Evolutionary conservation across 106 monocot species (phyloP).

Genomic region (Allium cepa): DNA sequence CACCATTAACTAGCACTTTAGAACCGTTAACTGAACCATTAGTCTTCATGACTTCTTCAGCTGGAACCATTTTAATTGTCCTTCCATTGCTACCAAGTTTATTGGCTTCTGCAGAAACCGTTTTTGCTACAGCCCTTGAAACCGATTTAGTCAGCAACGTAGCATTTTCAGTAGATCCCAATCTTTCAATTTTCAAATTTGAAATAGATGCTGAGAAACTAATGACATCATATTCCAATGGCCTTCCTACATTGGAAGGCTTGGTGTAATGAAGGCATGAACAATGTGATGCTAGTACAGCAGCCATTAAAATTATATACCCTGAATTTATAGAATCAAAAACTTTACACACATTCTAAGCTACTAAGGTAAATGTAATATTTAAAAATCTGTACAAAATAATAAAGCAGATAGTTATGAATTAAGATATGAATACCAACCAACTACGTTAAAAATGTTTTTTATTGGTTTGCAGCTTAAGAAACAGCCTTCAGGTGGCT

Average conservation of each 20-base stretch:
- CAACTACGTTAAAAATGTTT: too few species aligned
- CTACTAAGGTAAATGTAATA: too few species aligned
- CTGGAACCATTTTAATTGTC: conserved; percentile 45
- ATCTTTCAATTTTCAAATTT: conserved; percentile 11
- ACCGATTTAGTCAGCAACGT: conserved; percentile 5
- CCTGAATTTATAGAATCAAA: too few species aligned
- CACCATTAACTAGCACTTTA: conserved; percentile 15
- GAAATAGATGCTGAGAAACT: conserved; percentile 35
- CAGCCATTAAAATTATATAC: conserved; percentile 17
- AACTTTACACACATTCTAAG: too few species aligned
- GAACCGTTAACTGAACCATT: conserved; percentile 24
- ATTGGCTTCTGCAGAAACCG: conserved; percentile 10
- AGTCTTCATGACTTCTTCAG: conserved; percentile 30
- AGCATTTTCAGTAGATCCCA: not conserved
- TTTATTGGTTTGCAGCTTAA: too few species aligned
- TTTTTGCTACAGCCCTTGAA: conserved; percentile 14
- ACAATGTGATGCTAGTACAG: conserved; percentile 28
- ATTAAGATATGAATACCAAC: too few species aligned
- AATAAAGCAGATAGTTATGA: too few species aligned
- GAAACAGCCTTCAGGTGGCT: too few species aligned
- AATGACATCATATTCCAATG: conserved; percentile 12
- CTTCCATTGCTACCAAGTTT: conserved; percentile 39
- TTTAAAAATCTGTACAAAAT: too few species aligned
- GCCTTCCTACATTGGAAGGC: conserved; percentile 10
- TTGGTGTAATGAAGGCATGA: conserved; percentile 14